Base-by-base conservation (phyloP, 1,139 yeast genomes). In the Saccharomyces hybrid region DNA sequence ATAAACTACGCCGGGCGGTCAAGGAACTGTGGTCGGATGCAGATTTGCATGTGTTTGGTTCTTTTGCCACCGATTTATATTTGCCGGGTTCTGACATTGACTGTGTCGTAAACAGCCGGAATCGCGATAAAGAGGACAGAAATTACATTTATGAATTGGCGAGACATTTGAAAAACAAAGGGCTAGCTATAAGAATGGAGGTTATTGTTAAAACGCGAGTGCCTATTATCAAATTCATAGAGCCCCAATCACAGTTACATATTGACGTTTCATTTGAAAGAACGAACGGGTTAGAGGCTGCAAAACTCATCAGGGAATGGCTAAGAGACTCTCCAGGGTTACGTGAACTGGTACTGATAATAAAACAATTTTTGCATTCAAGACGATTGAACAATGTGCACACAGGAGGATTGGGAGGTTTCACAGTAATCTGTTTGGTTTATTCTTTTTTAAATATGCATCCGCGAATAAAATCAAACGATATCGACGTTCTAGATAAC, bases 71-170 rank as follows among this genome's bases (percentile, higher is more conserved):
- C 0, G 97, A 91, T 67, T 74, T 95, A 58, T 93, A 91, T 65
- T 75, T 95, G 26, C 99, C 99, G 0, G 97, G 97, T 0, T 89
- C 97, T 0, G 99, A 95, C 75, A 90, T 95, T 38, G 99, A 95
- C 71, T 84, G 95, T 84, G 98, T 91, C 47, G 80, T 95, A 28
- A 76, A 85, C 7, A 86, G 96, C 9, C 73, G 76, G 16, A 70
- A 76, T 3, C 86, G 87, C 2, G 79, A 80, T 61, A 84, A 86
- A 66, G 95, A 84, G 60, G 80, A 79, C 56, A 78, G 89, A 63
- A 79, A 83, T 25, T 77, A 83, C 49, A 73, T 95, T 50, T 90
- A 86, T 68, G 86, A 86, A 62, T 75, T 93, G 14, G 84, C 96
- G 2, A 81, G 93, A 7, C 81, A 78, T 65, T 75, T 91, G 57